Evolutionary conservation across 2,329 filamentous ascomycete genomes (phyloP), one percentile per base, ranked within the genome.

Genomic region (Truncatella angustata): DNA sequence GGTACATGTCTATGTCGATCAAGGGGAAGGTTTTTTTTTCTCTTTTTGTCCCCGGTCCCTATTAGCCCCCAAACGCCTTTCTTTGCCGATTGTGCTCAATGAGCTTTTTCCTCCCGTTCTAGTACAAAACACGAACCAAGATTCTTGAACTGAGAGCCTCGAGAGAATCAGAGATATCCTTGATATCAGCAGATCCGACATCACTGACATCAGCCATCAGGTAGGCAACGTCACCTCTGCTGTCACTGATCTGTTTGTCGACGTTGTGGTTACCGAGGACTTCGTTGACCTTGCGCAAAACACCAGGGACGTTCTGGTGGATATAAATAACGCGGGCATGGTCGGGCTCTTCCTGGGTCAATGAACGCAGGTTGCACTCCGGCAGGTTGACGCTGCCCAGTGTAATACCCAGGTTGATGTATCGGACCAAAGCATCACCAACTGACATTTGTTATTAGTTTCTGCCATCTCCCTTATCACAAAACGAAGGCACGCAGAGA

Each of bases 211-310:
- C 94, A 6, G 94, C 94, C 92, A 99, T 97, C 57, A 99, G 78
- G 69, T 99, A 99, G 18, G 94, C 94, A 59, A 94, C 81, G 68
- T 97, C 93, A 61, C 91, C 93, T 75, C 87, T 88, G 73, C 89
- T 96, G 70, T 97, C 94, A 47, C 90, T 94, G 77, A 95, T 97
- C 74, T 99, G 94, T 80, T 97, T 97, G 76, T 97, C 93, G 62
- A 99, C 92, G 70, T 99, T 99, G 78, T 99, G 92, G 65, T 95
- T 86, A 39, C 88, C 90, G 44, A 99, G 81, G 56, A 97, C 91
- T 65, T 94, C 90, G 78, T 99, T 99, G 60, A 99, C 94, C 76
- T 87, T 90, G 66, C 91, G 84, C 70, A 99, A 78, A 57, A 99
- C 94, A 78, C 94, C 94, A 44, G 94, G 94, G 20, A 97, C 85